Evolutionary conservation across 495 filamentous ascomycete genomes (phyloP).

Genomic region (Lasiosphaeria miniovina): DNA sequence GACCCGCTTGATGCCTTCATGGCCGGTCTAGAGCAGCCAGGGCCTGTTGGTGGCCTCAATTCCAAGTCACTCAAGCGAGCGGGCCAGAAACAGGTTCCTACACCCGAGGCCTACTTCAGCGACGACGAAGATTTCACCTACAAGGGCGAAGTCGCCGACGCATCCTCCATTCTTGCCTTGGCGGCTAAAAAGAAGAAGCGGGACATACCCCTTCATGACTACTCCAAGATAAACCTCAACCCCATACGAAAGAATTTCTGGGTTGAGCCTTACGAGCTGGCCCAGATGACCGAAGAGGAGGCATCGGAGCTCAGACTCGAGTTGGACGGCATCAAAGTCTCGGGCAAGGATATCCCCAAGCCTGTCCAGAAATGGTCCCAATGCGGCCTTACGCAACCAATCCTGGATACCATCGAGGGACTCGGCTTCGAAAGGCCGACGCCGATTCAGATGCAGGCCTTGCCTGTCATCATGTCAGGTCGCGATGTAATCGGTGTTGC

Average conservation of each 20-base stretch:
- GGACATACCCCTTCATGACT: slow-evolving; percentile 83
- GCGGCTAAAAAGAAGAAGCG: slow-evolving; percentile 95
- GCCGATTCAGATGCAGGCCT: slow-evolving; percentile 90
- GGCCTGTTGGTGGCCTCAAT: slow-evolving; percentile 16
- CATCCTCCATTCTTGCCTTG: slow-evolving; percentile 78
- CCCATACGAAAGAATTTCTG: slow-evolving; percentile 93
- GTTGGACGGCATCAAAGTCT: slow-evolving; percentile 91
- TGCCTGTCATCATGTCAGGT: slow-evolving; percentile 94
- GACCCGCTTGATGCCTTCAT: slow-evolving; percentile 97
- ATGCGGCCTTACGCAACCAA: slow-evolving; percentile 82
- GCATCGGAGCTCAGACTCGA: slow-evolving; percentile 76
- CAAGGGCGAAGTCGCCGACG: slow-evolving; percentile 69
- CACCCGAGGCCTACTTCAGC: slow-evolving; percentile 80
- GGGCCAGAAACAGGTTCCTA: slow-evolving; percentile 47
- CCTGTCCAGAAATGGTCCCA: slow-evolving; percentile 97
- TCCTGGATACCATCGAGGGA: slow-evolving; percentile 79
- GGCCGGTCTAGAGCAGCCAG: slow-evolving; percentile 60
- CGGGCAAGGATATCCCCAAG: slow-evolving; percentile 80
- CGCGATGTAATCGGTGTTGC: slow-evolving; percentile 95
- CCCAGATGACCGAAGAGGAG: slow-evolving; percentile 83
- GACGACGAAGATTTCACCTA: slow-evolving; percentile 79
- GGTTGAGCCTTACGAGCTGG: slow-evolving; percentile 79
- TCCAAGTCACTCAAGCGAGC: slow-evolving; percentile 42
- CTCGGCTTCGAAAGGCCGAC: slow-evolving; percentile 88
- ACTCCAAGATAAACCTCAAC: slow-evolving; percentile 78